phyloP scores from a whole-genome alignment of 345 rosid genomes.

The Conringia planisiliqua region DNA sequence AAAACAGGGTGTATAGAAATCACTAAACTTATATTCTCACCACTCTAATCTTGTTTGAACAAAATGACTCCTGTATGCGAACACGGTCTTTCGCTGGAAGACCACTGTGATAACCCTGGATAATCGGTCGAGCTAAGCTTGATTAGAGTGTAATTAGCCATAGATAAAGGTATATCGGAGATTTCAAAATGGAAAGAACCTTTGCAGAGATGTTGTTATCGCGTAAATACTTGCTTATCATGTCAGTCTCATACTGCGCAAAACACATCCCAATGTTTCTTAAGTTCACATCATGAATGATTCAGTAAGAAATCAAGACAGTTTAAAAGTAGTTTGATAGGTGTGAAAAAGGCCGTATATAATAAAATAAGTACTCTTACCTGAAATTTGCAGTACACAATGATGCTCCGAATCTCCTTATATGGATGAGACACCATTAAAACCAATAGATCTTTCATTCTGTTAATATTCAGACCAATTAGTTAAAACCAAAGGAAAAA shows the following conservation, averaged over 20 bases:
- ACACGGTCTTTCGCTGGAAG: constrained; percentile 71
- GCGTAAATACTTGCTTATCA: constrained; percentile 70
- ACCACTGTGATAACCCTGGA: constrained; percentile 89
- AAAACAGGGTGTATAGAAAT: constrained; percentile 12
- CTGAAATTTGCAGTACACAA: constrained; percentile 97
- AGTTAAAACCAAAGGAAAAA: constrained; percentile 1
- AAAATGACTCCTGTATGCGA: constrained; percentile 79
- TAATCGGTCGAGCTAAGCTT: constrained; percentile 23
- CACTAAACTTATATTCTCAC: constrained; percentile 41
- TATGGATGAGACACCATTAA: constrained; percentile 69
- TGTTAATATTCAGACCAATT: constrained; percentile 28
- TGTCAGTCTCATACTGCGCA: constrained; percentile 79
- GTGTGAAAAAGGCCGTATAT: not conserved
- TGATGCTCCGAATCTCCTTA: constrained; percentile 66
- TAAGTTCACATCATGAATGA: constrained; percentile 8
- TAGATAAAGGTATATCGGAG: constrained; percentile 7
- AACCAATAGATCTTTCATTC: constrained; percentile 78
- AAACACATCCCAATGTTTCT: constrained; percentile 13
- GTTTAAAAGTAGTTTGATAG: not conserved
- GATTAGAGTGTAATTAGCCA: constrained; percentile 26
- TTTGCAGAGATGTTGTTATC: constrained; percentile 77
- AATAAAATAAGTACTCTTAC: constrained; percentile 34
- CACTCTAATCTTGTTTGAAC: constrained; percentile 91
- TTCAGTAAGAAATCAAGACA: not conserved
- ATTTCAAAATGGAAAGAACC: constrained; percentile 41